Percentiles rank a stretch among this genome's conserved stretches.
Conservation (phyloP, 768 basidiomycete genomes). For the Gymnopilus dilepis region DNA sequence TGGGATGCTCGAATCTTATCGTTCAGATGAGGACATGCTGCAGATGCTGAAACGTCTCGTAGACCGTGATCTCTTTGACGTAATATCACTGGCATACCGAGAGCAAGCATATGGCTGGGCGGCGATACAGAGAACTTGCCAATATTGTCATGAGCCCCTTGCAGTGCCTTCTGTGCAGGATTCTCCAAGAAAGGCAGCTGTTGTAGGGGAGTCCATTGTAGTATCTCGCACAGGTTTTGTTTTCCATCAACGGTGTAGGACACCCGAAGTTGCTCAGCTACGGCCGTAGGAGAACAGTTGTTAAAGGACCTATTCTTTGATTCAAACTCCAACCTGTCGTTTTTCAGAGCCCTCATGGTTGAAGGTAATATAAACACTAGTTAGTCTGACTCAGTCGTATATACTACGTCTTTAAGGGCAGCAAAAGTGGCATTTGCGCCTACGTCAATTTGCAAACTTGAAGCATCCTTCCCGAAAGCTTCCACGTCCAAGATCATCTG, state of each 20-base stretch:
- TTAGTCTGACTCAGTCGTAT: slow-evolving; percentile 44
- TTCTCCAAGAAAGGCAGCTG: slow-evolving; percentile 31
- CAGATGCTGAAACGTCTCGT: slow-evolving; percentile 82
- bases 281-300: too few species aligned
- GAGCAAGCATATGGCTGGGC: slow-evolving; percentile 71
- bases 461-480: slow-evolving; percentile 81
- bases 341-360: background rate
- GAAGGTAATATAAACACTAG: background rate
- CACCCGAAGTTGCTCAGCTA: slow-evolving; percentile 11
- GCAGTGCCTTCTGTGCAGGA: background rate
- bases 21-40: slow-evolving; percentile 89
- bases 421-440: slow-evolving; percentile 55
- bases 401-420: slow-evolving; percentile 65
- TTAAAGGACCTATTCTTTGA: background rate
- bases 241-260: slow-evolving; percentile 56
- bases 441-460: slow-evolving; percentile 69
- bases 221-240: slow-evolving; percentile 55
- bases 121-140: slow-evolving; percentile 52
- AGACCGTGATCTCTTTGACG: slow-evolving; percentile 81
- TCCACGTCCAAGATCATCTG: slow-evolving; percentile 90
- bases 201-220: slow-evolving; percentile 43
- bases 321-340: background rate
- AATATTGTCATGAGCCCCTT: slow-evolving; percentile 56
- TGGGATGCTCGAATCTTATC: slow-evolving; percentile 96
- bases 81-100: slow-evolving; percentile 61